Conservation (phyloP, 2,329 filamentous ascomycete species). For the Aspergillus brasiliensis region DNA sequence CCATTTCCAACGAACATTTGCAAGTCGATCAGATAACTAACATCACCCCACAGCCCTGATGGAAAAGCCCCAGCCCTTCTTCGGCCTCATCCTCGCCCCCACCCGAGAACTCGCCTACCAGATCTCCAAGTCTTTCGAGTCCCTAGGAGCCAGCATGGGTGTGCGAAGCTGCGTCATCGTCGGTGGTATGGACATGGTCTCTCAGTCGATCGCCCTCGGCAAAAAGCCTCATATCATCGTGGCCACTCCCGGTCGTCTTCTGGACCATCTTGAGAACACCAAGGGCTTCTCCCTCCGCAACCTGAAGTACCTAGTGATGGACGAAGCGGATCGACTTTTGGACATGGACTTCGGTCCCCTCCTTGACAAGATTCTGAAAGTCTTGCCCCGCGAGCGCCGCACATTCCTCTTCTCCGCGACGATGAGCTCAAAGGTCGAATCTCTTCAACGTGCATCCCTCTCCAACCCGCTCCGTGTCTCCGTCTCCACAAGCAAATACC, state of each 20-base stretch:
- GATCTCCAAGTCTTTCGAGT: constrained; percentile 85
- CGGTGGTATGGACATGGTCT: constrained; percentile 93
- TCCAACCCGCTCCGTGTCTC: constrained; percentile 81
- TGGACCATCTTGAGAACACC: constrained; percentile 95
- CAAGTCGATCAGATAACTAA: not conserved
- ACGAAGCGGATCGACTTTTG: constrained; percentile 87
- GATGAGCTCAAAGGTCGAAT: constrained; percentile 91
- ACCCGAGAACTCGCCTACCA: constrained; percentile 93
- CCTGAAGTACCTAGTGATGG: constrained; percentile 89
- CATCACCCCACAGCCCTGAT: constrained; percentile 62
- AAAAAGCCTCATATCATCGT: constrained; percentile 95
- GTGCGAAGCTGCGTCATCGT: constrained; percentile 84
- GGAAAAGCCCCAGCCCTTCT: constrained; percentile 81
- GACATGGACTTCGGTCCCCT: constrained; percentile 94
- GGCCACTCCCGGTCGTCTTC: constrained; percentile 82
- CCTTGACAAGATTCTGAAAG: constrained; percentile 89
- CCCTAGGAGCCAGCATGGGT: constrained; percentile 82
- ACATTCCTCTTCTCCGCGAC: constrained; percentile 95
- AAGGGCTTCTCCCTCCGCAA: constrained; percentile 86
- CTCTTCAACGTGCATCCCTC: constrained; percentile 83
- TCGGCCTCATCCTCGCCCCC: constrained; percentile 86
- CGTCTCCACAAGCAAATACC: constrained; percentile 80
- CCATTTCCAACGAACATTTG: too few relatives aligned
- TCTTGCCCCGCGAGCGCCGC: constrained; percentile 72
- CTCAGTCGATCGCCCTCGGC: constrained; percentile 85